Conservation (phyloP, 2,329 filamentous ascomycete genomes). For the Ceratocystis colombiana region DNA sequence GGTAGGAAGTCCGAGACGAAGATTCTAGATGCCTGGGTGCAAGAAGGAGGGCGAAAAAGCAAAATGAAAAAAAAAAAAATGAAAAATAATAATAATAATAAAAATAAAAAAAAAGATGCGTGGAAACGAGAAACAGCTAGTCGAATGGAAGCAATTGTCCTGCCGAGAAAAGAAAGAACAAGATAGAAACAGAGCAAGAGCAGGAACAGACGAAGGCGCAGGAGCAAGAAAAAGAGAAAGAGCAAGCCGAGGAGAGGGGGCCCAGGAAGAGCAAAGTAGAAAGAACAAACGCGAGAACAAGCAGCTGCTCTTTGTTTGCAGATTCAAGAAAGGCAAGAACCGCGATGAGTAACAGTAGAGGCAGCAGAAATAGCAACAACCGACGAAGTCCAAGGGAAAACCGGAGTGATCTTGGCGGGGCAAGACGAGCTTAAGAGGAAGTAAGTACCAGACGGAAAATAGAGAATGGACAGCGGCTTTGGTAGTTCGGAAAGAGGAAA, state of each 20-base stretch:
- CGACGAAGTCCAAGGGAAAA: background rate
- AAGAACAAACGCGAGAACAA: background rate
- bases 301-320: background rate
- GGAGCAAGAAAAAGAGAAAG: background rate
- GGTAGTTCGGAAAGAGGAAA: background rate
- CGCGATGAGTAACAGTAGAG: background rate
- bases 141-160: background rate
- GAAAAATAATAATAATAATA: constrained; percentile 16
- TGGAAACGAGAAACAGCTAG: background rate
- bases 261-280: background rate
- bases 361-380: background rate
- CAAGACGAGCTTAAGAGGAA: background rate
- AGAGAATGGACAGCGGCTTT: background rate
- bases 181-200: background rate
- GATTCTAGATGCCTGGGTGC: background rate
- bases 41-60: background rate
- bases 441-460: background rate
- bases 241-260: background rate
- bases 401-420: background rate
- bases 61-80: background rate
- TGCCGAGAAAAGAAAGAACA: background rate
- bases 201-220: background rate
- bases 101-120: background rate
- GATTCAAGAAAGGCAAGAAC: background rate
- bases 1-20: background rate